Percentiles rank a stretch among this genome's conserved stretches.
phyloP scores from a whole-genome alignment of 306 rosid genomes.

The Acacia acuminata region DNA sequence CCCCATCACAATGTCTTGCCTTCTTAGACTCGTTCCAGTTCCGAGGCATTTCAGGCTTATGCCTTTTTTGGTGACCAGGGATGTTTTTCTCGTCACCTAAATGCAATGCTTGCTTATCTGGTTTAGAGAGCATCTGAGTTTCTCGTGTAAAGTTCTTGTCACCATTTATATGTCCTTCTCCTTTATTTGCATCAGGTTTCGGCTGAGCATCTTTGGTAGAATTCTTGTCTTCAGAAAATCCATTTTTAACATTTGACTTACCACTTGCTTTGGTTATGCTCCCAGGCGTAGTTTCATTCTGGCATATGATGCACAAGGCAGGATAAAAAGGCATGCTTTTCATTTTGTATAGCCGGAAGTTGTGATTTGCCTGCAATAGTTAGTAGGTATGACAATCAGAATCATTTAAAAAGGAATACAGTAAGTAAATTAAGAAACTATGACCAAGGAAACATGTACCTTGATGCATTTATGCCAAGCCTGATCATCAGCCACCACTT shows the following conservation, averaged over 20 bases:
- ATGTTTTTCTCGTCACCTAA: conserved; percentile 25
- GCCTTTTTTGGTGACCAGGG: conserved; percentile 37
- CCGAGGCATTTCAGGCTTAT: conserved; percentile 19
- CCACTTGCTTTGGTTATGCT: conserved; percentile 9
- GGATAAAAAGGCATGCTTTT: conserved; percentile 56
- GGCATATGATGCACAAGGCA: conserved; percentile 46
- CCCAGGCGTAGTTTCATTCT: conserved; percentile 35
- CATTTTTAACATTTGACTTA: conserved; percentile 37
- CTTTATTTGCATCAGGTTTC: conserved; percentile 12
- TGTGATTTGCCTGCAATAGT: conserved; percentile 52
- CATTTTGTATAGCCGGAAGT: conserved; percentile 39
- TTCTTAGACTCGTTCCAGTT: conserved; percentile 35
- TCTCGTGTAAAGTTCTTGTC: conserved; percentile 16
- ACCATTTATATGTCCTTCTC: conserved; percentile 24
- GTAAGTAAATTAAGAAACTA: background rate
- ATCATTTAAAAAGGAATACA: background rate
- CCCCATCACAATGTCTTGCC: conserved; percentile 30
- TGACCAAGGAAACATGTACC: conserved; percentile 29
- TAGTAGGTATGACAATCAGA: conserved; percentile 8
- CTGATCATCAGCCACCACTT: conserved; percentile 53
- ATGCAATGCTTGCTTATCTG: conserved; percentile 10
- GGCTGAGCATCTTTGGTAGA: conserved; percentile 25
- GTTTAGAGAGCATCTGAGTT: conserved; percentile 7
- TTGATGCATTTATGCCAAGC: conserved; percentile 50
- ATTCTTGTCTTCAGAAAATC: conserved; percentile 21